phyloP scores from a whole-genome alignment of 495 filamentous ascomycete genomes.

The Aspergillus funiculosus region DNA sequence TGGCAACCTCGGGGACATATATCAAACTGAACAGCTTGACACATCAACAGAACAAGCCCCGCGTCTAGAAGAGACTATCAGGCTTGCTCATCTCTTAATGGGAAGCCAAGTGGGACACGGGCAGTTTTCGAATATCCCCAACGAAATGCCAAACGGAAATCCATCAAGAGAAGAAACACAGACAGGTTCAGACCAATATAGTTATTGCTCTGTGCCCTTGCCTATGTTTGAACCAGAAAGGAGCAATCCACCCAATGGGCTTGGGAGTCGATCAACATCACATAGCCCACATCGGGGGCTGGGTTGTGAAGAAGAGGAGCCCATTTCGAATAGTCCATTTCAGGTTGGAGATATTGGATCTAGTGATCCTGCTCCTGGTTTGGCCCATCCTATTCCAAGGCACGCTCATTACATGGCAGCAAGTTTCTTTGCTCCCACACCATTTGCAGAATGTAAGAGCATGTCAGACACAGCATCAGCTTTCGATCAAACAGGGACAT shows the following conservation, averaged over 20 bases:
- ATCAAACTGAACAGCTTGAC: not conserved
- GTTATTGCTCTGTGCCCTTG: slow-evolving; percentile 6
- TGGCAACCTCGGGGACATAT: not conserved
- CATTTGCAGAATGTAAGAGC: slow-evolving; percentile 2
- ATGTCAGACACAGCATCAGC: not conserved
- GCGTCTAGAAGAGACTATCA: not conserved
- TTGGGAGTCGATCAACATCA: slow-evolving; percentile 8
- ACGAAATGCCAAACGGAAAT: slow-evolving; percentile 7
- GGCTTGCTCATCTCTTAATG: slow-evolving; percentile 3
- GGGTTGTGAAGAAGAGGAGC: not conserved
- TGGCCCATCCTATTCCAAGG: slow-evolving; percentile 15
- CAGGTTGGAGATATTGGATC: not conserved
- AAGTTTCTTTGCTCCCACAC: slow-evolving; percentile 9
- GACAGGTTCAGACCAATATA: not conserved
- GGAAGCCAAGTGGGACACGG: not conserved
- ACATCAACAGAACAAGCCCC: not conserved
- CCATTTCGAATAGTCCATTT: not conserved
- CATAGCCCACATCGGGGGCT: not conserved
- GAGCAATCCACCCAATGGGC: not conserved
- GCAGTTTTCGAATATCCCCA: slow-evolving; percentile 4
- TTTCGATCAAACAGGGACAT: not conserved
- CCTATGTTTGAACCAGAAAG: slow-evolving; percentile 1
- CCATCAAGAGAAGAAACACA: slow-evolving; percentile 1
- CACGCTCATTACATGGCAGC: slow-evolving; percentile 8
- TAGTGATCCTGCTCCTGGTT: not conserved